Percentiles rank a stretch among this genome's conserved stretches.
These are phyloP conservation scores for Penicillium coprophilum DNA, from an alignment of 495 filamentous ascomycete genomes.

Conservation along the genomic window DNA sequence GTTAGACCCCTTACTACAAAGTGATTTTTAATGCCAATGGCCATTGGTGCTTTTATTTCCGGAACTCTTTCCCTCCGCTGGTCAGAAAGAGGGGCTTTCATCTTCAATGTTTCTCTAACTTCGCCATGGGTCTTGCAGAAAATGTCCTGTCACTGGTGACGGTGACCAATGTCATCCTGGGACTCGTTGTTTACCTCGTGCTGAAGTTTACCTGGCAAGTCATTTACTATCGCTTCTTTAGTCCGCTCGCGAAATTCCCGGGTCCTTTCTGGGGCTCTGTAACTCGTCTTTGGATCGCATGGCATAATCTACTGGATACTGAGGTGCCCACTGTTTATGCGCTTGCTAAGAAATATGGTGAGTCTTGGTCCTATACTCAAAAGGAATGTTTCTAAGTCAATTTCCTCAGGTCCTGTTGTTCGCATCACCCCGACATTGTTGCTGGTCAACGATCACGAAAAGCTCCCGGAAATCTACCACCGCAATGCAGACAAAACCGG, in stretches of 20 bases:
- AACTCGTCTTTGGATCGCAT: conserved; percentile 51
- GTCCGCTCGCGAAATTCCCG: conserved; percentile 50
- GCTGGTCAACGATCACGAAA: conserved; percentile 43
- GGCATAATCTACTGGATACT: conserved; percentile 46
- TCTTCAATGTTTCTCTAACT: conserved; percentile 7
- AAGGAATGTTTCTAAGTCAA: not conserved
- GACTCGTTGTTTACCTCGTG: conserved; percentile 28
- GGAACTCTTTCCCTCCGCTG: not conserved
- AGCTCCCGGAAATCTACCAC: conserved; percentile 54
- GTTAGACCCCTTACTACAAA: conserved; percentile 13
- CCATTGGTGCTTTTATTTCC: not conserved
- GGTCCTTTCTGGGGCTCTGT: conserved; percentile 56
- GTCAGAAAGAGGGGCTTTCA: not conserved
- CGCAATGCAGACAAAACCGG: conserved; percentile 55
- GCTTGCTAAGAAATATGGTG: conserved; percentile 53
- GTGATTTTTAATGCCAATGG: not conserved
- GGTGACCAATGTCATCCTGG: conserved; percentile 28
- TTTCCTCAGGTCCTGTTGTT: conserved; percentile 40
- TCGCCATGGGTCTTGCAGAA: conserved; percentile 33
- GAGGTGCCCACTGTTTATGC: conserved; percentile 39
- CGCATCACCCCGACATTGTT: conserved; percentile 48
- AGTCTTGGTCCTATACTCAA: not conserved
- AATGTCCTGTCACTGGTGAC: conserved; percentile 34
- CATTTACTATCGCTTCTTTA: conserved; percentile 53
- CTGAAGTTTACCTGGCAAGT: conserved; percentile 35